A percentile compares a stretch with the other conserved stretches of the same genome.
Conservation (phyloP, 192 early-diverging fungal genomes). For the Piromyces finnis region DNA sequence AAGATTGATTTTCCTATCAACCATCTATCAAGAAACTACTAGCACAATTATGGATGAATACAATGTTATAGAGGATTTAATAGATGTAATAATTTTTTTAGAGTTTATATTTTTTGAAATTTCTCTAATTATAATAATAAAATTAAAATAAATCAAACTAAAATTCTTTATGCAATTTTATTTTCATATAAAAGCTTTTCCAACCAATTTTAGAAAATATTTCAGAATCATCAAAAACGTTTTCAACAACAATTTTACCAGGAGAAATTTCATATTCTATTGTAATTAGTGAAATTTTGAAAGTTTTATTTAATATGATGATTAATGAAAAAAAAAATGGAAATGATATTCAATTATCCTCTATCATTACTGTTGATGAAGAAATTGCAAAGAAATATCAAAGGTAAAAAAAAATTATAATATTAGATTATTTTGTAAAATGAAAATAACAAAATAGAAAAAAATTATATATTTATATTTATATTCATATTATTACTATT, state of each 20-base stretch:
- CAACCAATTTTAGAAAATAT: slow-evolving; percentile 20
- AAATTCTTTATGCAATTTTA: too few relatives aligned
- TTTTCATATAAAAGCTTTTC: too few relatives aligned
- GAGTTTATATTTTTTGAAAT: too few relatives aligned
- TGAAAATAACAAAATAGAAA: too few relatives aligned
- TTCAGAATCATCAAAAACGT: slow-evolving; percentile 6
- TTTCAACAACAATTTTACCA: neutral
- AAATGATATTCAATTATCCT: neutral
- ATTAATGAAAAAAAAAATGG: neutral
- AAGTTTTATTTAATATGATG: slow-evolving; percentile 22
- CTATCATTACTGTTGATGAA: neutral
- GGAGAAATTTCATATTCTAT: slow-evolving; percentile 5
- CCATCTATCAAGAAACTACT: slow-evolving; percentile 10
- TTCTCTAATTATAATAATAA: too few relatives aligned
- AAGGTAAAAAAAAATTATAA: too few relatives aligned
- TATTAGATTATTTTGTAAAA: too few relatives aligned
- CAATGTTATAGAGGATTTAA: slow-evolving; percentile 17
- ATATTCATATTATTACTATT: too few relatives aligned
- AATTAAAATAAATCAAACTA: too few relatives aligned
- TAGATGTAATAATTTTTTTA: slow-evolving; percentile 8
- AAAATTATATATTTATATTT: too few relatives aligned
- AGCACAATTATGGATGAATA: slow-evolving; percentile 1
- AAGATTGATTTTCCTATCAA: slow-evolving; percentile 51
- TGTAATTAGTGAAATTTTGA: slow-evolving; percentile 13
- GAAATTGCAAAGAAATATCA: neutral